phyloP scores from a whole-genome alignment of 352 stramenopile genomes.

The Globisporangium polare region DNA sequence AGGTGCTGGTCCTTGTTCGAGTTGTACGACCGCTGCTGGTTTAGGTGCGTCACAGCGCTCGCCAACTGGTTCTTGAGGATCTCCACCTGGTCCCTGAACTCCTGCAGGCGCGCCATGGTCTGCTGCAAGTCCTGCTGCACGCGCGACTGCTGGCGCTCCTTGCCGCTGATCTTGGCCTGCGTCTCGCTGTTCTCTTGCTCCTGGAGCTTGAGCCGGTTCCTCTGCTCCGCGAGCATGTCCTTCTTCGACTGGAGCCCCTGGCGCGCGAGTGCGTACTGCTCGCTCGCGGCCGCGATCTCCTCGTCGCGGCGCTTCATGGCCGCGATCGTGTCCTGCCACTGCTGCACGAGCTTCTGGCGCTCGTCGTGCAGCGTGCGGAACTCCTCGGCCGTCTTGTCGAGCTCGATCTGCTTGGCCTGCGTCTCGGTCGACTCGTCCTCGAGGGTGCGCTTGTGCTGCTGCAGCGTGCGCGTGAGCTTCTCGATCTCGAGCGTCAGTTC shows the following conservation, averaged over 20 bases:
- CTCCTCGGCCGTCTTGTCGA: slow-evolving; percentile 93
- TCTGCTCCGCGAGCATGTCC: slow-evolving; percentile 69
- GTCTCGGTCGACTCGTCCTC: slow-evolving; percentile 89
- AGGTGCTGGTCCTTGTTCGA: slow-evolving; percentile 67
- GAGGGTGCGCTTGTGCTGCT: slow-evolving; percentile 73
- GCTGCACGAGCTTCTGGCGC: slow-evolving; percentile 90
- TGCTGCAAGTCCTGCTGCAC: slow-evolving; percentile 67
- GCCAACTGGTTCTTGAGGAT: slow-evolving; percentile 90
- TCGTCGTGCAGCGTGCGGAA: slow-evolving; percentile 93
- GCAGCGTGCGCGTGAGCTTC: slow-evolving; percentile 87
- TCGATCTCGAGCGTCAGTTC: slow-evolving; percentile 92
- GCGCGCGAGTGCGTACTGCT: slow-evolving; percentile 79
- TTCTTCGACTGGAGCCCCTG: slow-evolving; percentile 56
- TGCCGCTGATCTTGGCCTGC: slow-evolving; percentile 59
- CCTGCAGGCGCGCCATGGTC: slow-evolving; percentile 52
- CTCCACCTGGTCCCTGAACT: slow-evolving; percentile 91
- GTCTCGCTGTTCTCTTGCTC: slow-evolving; percentile 86
- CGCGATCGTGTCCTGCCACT: slow-evolving; percentile 95
- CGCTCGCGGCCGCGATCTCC: slow-evolving; percentile 90
- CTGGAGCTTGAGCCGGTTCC: slow-evolving; percentile 78
- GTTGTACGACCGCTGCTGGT: slow-evolving; percentile 77
- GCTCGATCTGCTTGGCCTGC: slow-evolving; percentile 94
- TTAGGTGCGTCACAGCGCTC: slow-evolving; percentile 80
- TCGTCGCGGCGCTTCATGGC: slow-evolving; percentile 91
- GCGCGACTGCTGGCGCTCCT: slow-evolving; percentile 66